Evolutionary conservation across 164 flowering plant genomes (phyloP), one percentile per base, ranked within the genome.

Genomic region (Kalanchoe fedtschenkoi): DNA sequence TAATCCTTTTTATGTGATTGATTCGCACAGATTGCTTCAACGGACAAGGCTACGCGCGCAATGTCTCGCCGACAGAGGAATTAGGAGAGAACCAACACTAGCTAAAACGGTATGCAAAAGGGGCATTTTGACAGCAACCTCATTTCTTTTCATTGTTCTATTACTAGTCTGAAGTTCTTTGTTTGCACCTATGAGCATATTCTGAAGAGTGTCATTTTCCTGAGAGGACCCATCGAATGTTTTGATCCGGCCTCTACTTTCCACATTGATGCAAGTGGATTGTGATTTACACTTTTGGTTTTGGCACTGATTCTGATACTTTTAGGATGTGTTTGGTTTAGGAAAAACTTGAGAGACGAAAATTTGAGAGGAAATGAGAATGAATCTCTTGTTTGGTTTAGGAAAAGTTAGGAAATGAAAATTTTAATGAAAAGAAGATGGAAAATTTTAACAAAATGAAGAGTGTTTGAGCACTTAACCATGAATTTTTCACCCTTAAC

Each of bases 141-240:
- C 16, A 37, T 37, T 26, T 26, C 73, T 68, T 77, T 77, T 64
- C 74, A 66, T 68, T 66, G 74, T 66, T 71, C 62, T 58, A 66
- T 65, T 46, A 35, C 60, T 28, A n/a, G 56, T 71, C 77, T 72
- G 65, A 61, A 65, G 62, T 47, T 72, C 62, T 67, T 69, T 58
- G 63, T 43, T 68, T 65, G 54, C 66, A 53, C 66, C n/a, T 6
- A 37, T 51, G 62, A 67, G 61, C 44, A 68, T 74, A 64, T 71
- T 63, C 64, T 77, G 62, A 63, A 55, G 59, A 30, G n/a, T n/a
- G n/a, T n/a, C 62, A 21, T 62, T 54, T 32, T 47, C 17, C 30
- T 37, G n/a, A n/a, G n/a, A n/a, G n/a, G n/a, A n/a, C n/a, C n/a
- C n/a, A n/a, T n/a, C n/a, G n/a, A n/a, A n/a, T n/a, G n/a, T n/a